A percentile compares a stretch with the other conserved stretches of the same genome.
phyloP scores from a whole-genome alignment of 2,329 filamentous ascomycete genomes.

The Microascus cirrosus region DNA sequence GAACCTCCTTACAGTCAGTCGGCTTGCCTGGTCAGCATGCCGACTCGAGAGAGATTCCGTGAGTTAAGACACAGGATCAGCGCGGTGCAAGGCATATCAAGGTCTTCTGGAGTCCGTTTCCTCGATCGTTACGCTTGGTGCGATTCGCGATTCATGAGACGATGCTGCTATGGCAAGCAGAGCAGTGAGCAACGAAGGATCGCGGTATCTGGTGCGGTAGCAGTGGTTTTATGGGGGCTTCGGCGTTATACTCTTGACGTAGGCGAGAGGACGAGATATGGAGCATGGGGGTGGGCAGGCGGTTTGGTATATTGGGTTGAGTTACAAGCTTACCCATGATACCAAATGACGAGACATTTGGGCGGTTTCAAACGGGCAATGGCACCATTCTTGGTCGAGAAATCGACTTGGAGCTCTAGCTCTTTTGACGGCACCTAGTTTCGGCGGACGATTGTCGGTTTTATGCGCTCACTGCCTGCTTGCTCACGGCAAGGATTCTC shows the following conservation, averaged over 20 bases:
- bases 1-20: constrained; percentile 4
- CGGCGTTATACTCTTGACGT: not conserved
- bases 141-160: not conserved
- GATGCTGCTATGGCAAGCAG: constrained; percentile 26
- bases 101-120: not conserved
- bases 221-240: not conserved
- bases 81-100: not conserved
- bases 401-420: not conserved
- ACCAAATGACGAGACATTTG: not conserved
- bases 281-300: not conserved
- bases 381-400: not conserved
- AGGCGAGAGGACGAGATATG: not conserved
- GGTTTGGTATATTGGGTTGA: not conserved
- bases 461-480: constrained; percentile 2
- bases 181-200: constrained; percentile 33
- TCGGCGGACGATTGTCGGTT: not conserved
- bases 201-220: not conserved
- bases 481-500: constrained; percentile 1
- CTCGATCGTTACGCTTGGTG: not conserved
- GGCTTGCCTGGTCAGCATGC: constrained; percentile 41
- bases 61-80: constrained; percentile 11
- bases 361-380: not conserved
- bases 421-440: not conserved
- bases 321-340: not conserved
- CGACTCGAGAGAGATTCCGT: constrained; percentile 7